phyloP scores from a whole-genome alignment of 495 filamentous ascomycete genomes.

The Cercophora newfieldiana region DNA sequence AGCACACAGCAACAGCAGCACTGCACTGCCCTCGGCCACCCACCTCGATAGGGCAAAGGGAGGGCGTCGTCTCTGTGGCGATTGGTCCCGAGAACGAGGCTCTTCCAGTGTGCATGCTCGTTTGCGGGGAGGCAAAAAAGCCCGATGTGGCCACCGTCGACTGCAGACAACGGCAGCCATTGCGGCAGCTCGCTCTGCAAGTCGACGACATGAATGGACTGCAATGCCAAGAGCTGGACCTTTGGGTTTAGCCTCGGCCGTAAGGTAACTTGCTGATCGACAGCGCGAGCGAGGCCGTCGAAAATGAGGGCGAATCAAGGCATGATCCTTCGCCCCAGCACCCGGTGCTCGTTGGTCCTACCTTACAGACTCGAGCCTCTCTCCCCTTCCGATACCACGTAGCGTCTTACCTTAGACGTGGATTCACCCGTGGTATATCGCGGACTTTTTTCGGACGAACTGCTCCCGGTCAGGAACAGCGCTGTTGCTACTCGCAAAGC shows the following conservation, averaged over 20 bases:
- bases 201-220: background rate
- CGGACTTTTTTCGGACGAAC: conserved; percentile 7
- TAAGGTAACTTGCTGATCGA: background rate
- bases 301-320: background rate
- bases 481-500: background rate
- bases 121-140: conserved; percentile 16
- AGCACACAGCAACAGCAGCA: background rate
- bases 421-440: background rate
- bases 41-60: background rate
- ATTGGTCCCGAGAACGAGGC: conserved; percentile 17
- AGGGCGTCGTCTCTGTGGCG: background rate
- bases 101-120: conserved; percentile 14
- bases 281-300: background rate
- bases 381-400: conserved; percentile 1
- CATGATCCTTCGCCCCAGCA: background rate
- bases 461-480: conserved; percentile 2
- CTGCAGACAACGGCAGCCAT: background rate
- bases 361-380: too few relatives aligned
- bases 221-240: background rate
- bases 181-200: background rate
- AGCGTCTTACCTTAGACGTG: background rate
- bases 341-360: background rate
- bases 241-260: background rate
- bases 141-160: conserved; percentile 17
- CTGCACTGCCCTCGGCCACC: background rate